Evolutionary conservation across 1,284 basidiomycete genomes (phyloP), one percentile per base, ranked within the genome.

Genomic region (Porodaedalea pini): DNA sequence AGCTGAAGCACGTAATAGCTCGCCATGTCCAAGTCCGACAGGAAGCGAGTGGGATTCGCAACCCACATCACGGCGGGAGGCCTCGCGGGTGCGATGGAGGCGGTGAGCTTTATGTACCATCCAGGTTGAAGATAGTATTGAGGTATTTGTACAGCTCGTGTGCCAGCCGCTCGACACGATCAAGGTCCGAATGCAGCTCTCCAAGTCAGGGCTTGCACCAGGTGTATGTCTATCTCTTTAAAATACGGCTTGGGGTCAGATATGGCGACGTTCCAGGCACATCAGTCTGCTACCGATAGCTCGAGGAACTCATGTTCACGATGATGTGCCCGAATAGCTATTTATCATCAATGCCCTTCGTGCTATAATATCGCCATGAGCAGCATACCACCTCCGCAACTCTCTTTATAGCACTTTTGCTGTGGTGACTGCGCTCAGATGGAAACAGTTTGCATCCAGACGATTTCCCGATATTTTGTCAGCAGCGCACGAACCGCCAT

Each of bases 51-150:
- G 8, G 83, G 85, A 23, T 90, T 97, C 65, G 92, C 90, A 34
- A 94, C 88, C 47, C 94, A 98, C 70, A 84, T 97, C 67, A 88
- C 89, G 39, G 94, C 94, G 40, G 94, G 94, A 63, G 94, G 94
- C 45, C 81, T 89, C 31, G 94, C 94, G 31, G 94, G 94, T 60
- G 86, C 88, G 54, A 91, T 93, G 70, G 94, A 98, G 75, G 93
- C 94, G 58, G 88, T 90, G 62, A 72, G 86, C 81, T 51, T n/a
- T 50, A 37, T n/a, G 45, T 49, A 27, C 37, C 11, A 3, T 17
- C 5, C 17, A 31, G 48, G 21, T 11, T 32, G 23, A 41, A 11
- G 31, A 56, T 29, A 51, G 29, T 49, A 54, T 17, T 45, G 45
- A 45, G n/a, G 19, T 10, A 32, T 21, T 50, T 15, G 32, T 51